These are phyloP conservation scores for Hippophae tibetana DNA, from an alignment of 306 rosid species.

Conservation along the genomic window DNA sequence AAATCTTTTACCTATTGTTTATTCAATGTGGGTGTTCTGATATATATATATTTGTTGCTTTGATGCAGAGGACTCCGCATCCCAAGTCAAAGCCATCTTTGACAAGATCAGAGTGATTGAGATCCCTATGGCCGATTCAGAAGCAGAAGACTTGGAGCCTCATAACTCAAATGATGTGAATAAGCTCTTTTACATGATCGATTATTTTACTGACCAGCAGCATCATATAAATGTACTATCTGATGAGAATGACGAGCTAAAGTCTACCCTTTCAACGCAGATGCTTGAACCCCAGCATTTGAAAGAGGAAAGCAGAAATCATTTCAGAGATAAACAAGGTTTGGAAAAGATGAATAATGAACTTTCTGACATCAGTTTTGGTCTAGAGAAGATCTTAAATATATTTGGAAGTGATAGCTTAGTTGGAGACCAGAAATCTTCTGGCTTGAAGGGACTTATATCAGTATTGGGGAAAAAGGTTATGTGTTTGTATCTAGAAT, in stretches of 20 bases:
- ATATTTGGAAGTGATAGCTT: constrained; percentile 39
- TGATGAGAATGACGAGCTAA: constrained; percentile 55
- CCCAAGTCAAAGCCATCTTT: constrained; percentile 48
- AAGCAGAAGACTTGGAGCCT: constrained; percentile 30
- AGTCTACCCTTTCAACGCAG: constrained; percentile 39
- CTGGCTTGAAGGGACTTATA: constrained; percentile 45
- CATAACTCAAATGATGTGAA: constrained; percentile 37
- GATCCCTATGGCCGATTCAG: constrained; percentile 36
- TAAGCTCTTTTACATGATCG: constrained; percentile 62
- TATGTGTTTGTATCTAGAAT: constrained; percentile 44
- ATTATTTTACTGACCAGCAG: constrained; percentile 39
- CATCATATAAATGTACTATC: constrained; percentile 40
- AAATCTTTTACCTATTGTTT: constrained; percentile 17
- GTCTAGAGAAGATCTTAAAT: constrained; percentile 50
- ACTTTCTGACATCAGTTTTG: constrained; percentile 37
- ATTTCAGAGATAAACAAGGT: constrained; percentile 37
- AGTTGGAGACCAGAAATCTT: constrained; percentile 41
- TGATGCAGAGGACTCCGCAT: constrained; percentile 50
- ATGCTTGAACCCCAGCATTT: constrained; percentile 49
- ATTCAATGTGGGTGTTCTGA: constrained; percentile 18
- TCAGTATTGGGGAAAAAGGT: constrained; percentile 52
- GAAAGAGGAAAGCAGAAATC: constrained; percentile 48
- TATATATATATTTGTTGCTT: constrained; percentile 21
- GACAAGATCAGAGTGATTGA: constrained; percentile 46
- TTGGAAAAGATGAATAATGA: constrained; percentile 50